Conservation (phyloP, 1,139 yeast species). For the Kazachstania sp. region DNA sequence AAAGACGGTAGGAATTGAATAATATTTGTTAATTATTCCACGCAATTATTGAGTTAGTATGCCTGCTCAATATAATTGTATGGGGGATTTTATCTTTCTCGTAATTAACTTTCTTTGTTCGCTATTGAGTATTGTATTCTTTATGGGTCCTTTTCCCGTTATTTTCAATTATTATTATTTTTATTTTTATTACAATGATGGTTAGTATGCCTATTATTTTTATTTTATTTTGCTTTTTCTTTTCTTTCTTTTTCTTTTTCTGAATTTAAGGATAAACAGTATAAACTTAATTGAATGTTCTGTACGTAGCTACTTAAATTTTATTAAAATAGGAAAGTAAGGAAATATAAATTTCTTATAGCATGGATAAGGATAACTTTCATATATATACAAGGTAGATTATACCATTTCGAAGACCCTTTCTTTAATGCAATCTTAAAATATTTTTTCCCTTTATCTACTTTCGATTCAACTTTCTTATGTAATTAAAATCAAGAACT, state of each 20-base stretch:
- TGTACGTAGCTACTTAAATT: neutral
- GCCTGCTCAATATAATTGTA: too few species aligned
- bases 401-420: neutral
- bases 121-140: too few species aligned
- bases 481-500: too few species aligned
- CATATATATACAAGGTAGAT: neutral
- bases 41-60: neutral
- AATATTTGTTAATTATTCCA: neutral
- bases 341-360: too few species aligned
- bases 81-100: neutral
- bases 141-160: neutral
- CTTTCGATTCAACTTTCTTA: too few species aligned
- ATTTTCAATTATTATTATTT: neutral
- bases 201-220: neutral
- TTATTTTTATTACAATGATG: neutral
- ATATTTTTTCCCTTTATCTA: too few species aligned
- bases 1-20: neutral
- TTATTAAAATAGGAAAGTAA: too few species aligned
- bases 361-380: too few species aligned
- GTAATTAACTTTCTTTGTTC: neutral
- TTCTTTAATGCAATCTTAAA: too few species aligned
- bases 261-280: neutral
- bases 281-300: neutral
- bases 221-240: neutral
- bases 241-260: too few species aligned